A percentile compares a stretch with the other conserved stretches of the same genome.
Evolutionary conservation across 805 yeast species (phyloP).

Genomic region (Monosporozyma unispora): DNA sequence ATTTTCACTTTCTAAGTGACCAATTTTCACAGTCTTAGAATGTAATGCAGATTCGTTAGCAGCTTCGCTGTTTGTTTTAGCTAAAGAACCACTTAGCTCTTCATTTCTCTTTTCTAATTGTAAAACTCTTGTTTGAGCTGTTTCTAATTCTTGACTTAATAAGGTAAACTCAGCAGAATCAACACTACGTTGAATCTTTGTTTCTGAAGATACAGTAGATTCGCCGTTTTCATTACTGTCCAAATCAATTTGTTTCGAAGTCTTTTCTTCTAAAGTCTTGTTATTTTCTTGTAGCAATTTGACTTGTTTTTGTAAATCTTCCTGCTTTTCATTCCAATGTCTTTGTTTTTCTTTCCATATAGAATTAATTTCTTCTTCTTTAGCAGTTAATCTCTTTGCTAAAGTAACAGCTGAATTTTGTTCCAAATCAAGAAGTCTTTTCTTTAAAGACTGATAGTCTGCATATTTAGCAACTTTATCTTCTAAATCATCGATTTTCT

Average conservation of each 20-base stretch:
- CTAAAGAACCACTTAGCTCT: slow-evolving; percentile 57
- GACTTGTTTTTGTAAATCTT: slow-evolving; percentile 41
- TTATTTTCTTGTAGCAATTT: slow-evolving; percentile 45
- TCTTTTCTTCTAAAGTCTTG: slow-evolving; percentile 61
- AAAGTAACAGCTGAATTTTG: slow-evolving; percentile 49
- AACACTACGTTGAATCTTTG: slow-evolving; percentile 8
- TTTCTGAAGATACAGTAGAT: slow-evolving; percentile 14
- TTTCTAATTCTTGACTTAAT: slow-evolving; percentile 66
- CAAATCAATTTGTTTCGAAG: slow-evolving; percentile 45
- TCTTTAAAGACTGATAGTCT: slow-evolving; percentile 70
- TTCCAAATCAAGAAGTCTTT: slow-evolving; percentile 51
- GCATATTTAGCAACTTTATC: slow-evolving; percentile 56
- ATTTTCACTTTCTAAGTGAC: slow-evolving; percentile 61
- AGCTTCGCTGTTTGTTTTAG: slow-evolving; percentile 40
- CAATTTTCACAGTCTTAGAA: slow-evolving; percentile 34
- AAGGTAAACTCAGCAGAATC: slow-evolving; percentile 45
- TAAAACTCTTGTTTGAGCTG: slow-evolving; percentile 53
- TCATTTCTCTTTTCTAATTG: slow-evolving; percentile 75
- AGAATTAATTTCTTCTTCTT: slow-evolving; percentile 64
- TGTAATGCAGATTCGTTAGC: slow-evolving; percentile 36
- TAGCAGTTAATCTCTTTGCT: slow-evolving; percentile 49
- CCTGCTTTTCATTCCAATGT: slow-evolving; percentile 56
- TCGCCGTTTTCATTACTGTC: slow-evolving; percentile 25
- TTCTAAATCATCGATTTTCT: slow-evolving; percentile 43
- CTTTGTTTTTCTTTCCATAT: slow-evolving; percentile 63